These are phyloP conservation scores for Hirschfeldia incana DNA, from an alignment of 345 rosid species.

Conservation along the genomic window DNA sequence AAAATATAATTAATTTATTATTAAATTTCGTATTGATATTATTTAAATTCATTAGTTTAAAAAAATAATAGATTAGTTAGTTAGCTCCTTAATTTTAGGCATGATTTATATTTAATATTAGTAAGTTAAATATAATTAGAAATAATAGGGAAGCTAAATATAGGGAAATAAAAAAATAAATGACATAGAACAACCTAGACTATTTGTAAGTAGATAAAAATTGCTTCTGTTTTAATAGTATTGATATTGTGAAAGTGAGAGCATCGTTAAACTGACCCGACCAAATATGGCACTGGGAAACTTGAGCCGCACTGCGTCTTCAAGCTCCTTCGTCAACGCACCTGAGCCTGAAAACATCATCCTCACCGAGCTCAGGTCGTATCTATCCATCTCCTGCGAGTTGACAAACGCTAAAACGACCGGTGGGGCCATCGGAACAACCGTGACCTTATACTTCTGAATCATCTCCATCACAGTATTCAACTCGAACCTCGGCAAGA, in stretches of 20 bases:
- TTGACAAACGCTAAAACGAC: constrained; percentile 70
- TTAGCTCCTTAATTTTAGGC: no score
- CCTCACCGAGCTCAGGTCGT: constrained; percentile 69
- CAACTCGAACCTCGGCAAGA: constrained; percentile 74
- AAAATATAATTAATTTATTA: no score
- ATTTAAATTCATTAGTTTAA: no score
- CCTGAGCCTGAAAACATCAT: constrained; percentile 75
- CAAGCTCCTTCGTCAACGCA: constrained; percentile 86
- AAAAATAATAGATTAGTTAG: no score
- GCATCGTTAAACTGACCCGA: constrained; percentile 53
- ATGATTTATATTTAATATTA: no score
- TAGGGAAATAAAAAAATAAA: no score
- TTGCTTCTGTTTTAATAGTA: no score
- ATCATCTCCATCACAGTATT: constrained; percentile 51
- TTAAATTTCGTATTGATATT: no score
- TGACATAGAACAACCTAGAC: no score
- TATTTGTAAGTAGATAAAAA: no score
- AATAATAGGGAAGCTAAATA: no score
- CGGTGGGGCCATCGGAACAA: constrained; percentile 84
- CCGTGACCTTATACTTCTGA: constrained; percentile 61
- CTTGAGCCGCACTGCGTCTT: constrained; percentile 70
- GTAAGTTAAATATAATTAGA: no score
- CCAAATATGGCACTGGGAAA: constrained; percentile 76
- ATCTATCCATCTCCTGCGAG: constrained; percentile 51
- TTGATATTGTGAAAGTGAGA: not conserved